A percentile compares a stretch with the other conserved stretches of the same genome.
These are phyloP conservation scores for Fragilaria crotonensis DNA, from an alignment of 108 stramenopile species.

Conservation along the genomic window DNA sequence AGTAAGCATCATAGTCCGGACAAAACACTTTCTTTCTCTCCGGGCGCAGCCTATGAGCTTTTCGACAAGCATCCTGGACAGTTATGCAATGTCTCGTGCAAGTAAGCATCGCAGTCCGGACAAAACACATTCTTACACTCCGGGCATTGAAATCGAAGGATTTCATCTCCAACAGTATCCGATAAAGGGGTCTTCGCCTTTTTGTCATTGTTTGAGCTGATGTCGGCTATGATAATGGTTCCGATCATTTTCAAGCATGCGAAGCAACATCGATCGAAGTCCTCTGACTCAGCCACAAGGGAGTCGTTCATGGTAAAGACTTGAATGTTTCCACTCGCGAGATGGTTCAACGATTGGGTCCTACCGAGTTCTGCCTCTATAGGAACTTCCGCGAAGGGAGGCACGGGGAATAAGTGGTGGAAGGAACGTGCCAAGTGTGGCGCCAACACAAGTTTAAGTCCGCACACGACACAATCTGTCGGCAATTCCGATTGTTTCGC, in stretches of 20 bases:
- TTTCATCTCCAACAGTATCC: slow-evolving; percentile 12
- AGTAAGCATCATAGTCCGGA: slow-evolving; percentile 82
- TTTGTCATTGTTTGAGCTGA: neutral
- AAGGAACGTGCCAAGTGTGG: slow-evolving; percentile 84
- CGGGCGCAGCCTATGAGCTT: too few relatives aligned
- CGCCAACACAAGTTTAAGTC: slow-evolving; percentile 76
- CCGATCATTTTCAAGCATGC: slow-evolving; percentile 58
- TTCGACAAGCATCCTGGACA: too few relatives aligned
- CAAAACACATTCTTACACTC: too few relatives aligned
- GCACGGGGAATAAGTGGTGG: slow-evolving; percentile 91
- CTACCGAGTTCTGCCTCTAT: slow-evolving; percentile 10
- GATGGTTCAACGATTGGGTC: neutral
- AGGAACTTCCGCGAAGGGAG: slow-evolving; percentile 62
- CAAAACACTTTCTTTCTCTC: slow-evolving; percentile 79
- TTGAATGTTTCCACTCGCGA: neutral
- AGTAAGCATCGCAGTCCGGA: too few relatives aligned
- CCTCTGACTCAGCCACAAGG: slow-evolving; percentile 23
- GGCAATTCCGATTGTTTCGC: slow-evolving; percentile 69
- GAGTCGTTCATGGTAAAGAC: neutral
- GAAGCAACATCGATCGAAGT: slow-evolving; percentile 55
- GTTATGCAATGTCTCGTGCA: too few relatives aligned
- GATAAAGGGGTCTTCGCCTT: slow-evolving; percentile 6
- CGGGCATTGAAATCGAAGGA: slow-evolving; percentile 76
- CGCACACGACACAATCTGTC: slow-evolving; percentile 83
- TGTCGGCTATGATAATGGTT: slow-evolving; percentile 3